phyloP scores from a whole-genome alignment of 257 asterid species.

The Capsicum baccatum region DNA sequence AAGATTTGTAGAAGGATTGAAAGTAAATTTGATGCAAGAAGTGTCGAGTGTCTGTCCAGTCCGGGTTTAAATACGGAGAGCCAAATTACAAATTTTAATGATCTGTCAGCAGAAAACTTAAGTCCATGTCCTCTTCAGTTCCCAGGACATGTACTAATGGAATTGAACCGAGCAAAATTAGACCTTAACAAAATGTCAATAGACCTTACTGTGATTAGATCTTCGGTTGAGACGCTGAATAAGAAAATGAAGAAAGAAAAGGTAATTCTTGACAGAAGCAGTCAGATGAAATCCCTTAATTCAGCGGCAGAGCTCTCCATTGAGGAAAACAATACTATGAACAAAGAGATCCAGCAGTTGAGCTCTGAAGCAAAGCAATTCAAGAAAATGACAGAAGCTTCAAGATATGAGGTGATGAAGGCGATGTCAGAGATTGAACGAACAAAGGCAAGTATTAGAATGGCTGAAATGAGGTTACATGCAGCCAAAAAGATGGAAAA shows the following conservation, averaged over 20 bases:
- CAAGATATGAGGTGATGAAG: slow-evolving; percentile 83
- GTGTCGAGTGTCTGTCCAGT: slow-evolving; percentile 48
- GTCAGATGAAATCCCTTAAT: slow-evolving; percentile 33
- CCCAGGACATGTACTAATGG: slow-evolving; percentile 62
- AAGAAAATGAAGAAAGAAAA: slow-evolving; percentile 59
- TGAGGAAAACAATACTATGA: slow-evolving; percentile 30
- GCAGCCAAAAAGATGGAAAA: slow-evolving; percentile 97
- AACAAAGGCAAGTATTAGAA: slow-evolving; percentile 72
- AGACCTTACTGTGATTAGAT: slow-evolving; percentile 77
- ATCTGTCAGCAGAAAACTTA: slow-evolving; percentile 35
- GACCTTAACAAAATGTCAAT: slow-evolving; percentile 68
- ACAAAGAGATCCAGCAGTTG: slow-evolving; percentile 35
- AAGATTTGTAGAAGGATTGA: slow-evolving; percentile 60
- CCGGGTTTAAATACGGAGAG: slow-evolving; percentile 41
- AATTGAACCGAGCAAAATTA: slow-evolving; percentile 67
- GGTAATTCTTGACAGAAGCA: slow-evolving; percentile 39
- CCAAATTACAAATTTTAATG: slow-evolving; percentile 13
- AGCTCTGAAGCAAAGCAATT: slow-evolving; percentile 78
- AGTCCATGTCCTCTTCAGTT: slow-evolving; percentile 44
- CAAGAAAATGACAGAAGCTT: slow-evolving; percentile 87
- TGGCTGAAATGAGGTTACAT: slow-evolving; percentile 90
- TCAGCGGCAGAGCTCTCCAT: slow-evolving; percentile 28
- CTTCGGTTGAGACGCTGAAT: slow-evolving; percentile 81
- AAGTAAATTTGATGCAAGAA: slow-evolving; percentile 58
- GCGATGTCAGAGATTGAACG: slow-evolving; percentile 87